Percentiles rank a stretch among this genome's conserved stretches.
Evolutionary conservation across 192 early-diverging fungal genomes (phyloP).

Genomic region (Umbelopsis ramanniana): DNA sequence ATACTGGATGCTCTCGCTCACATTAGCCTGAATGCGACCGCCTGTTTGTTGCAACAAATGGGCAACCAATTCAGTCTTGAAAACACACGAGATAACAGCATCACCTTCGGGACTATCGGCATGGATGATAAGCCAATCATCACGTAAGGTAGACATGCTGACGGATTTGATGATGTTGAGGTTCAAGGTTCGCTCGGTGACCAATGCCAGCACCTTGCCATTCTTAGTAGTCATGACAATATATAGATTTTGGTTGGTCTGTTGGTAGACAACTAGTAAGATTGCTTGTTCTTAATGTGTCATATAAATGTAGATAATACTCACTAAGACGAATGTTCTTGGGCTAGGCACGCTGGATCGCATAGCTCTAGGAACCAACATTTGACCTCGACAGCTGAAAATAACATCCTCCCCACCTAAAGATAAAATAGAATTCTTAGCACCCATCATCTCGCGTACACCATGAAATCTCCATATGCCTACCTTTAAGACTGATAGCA

Average conservation of each 20-base stretch:
- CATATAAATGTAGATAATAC: neutral
- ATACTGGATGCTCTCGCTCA: constrained; percentile 64
- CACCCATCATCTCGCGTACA: no score
- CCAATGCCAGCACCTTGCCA: constrained; percentile 56
- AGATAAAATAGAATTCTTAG: neutral
- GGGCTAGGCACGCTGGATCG: constrained; percentile 75
- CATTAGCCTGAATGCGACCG: constrained; percentile 60
- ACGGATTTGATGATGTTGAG: constrained; percentile 59
- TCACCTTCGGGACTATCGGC: constrained; percentile 63
- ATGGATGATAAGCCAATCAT: constrained; percentile 76
- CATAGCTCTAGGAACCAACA: constrained; percentile 72
- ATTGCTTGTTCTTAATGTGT: neutral
- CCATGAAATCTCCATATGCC: neutral
- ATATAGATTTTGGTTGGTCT: constrained; percentile 63
- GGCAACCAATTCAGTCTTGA: constrained; percentile 77
- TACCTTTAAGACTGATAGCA: constrained; percentile 50
- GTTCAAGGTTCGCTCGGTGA: constrained; percentile 56
- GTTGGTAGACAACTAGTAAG: neutral
- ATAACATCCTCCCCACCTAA: constrained; percentile 55
- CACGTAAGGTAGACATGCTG: constrained; percentile 70
- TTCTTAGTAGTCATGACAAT: constrained; percentile 63
- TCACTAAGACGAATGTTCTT: constrained; percentile 69
- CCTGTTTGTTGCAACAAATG: constrained; percentile 62
- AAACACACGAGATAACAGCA: constrained; percentile 62
- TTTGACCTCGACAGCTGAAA: constrained; percentile 64